These are phyloP conservation scores for Rhynchospora pubera DNA, from an alignment of 176 grass and related monocot species.

Conservation along the genomic window DNA sequence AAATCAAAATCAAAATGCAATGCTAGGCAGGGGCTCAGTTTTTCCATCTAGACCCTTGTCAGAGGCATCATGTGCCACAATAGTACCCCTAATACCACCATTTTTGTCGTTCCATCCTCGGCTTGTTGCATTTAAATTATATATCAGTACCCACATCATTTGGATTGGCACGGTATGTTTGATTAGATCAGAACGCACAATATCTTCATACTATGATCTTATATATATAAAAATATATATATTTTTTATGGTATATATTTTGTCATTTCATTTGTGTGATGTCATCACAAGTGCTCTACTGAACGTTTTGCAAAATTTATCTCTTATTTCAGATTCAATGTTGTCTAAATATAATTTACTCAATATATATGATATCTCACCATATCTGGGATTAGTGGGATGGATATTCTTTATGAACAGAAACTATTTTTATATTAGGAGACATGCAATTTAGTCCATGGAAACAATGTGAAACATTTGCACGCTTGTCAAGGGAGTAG, in stretches of 20 bases:
- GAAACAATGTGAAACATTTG: too few species aligned
- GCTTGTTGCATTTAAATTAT: not conserved
- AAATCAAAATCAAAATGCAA: slow-evolving; percentile 20
- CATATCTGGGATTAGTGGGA: not conserved
- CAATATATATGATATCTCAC: not conserved
- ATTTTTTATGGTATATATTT: not conserved
- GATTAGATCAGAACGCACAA: not conserved
- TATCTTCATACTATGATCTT: not conserved
- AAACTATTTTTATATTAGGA: too few species aligned
- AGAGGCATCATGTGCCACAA: slow-evolving; percentile 42
- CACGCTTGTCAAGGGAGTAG: too few species aligned
- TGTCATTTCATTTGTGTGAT: not conserved
- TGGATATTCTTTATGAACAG: not conserved
- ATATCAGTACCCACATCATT: not conserved
- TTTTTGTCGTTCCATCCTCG: not conserved
- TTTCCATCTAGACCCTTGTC: slow-evolving; percentile 28
- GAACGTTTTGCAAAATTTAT: not conserved
- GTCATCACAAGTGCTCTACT: not conserved
- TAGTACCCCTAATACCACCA: slow-evolving; percentile 20
- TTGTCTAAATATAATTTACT: not conserved
- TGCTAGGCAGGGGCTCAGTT: slow-evolving; percentile 15
- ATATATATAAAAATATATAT: not conserved
- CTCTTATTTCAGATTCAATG: not conserved
- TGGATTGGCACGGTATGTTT: slow-evolving; percentile 9
- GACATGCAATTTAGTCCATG: too few species aligned